Conservation (phyloP, 495 filamentous ascomycete species). For the Hypoxylon fuscum region DNA sequence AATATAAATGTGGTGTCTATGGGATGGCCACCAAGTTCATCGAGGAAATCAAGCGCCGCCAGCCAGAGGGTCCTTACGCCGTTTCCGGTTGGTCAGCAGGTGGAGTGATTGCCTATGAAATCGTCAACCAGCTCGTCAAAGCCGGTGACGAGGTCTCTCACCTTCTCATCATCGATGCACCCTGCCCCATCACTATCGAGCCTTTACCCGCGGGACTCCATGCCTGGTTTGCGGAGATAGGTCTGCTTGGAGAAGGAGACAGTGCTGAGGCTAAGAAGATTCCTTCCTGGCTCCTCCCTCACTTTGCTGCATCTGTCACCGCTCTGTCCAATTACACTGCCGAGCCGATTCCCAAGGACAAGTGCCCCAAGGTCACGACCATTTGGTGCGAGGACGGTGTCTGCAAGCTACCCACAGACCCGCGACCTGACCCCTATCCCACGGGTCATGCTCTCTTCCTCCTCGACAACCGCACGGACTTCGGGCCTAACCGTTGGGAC, state of each 20-base stretch:
- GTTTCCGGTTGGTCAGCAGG: slow-evolving; percentile 86
- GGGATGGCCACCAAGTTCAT: slow-evolving; percentile 67
- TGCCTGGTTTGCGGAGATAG: slow-evolving; percentile 79
- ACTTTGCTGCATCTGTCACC: slow-evolving; percentile 80
- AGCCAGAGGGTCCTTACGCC: slow-evolving; percentile 72
- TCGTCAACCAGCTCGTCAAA: slow-evolving; percentile 73
- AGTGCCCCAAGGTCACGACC: slow-evolving; percentile 70
- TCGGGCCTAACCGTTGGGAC: slow-evolving; percentile 83
- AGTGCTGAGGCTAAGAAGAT: slow-evolving; percentile 60
- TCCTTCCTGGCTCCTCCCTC: slow-evolving; percentile 82
- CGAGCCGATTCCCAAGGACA: slow-evolving; percentile 58
- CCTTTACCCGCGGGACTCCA: slow-evolving; percentile 80
- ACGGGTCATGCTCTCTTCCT: slow-evolving; percentile 81
- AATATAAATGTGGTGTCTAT: slow-evolving; percentile 64
- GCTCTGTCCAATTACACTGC: slow-evolving; percentile 77
- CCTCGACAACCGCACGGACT: slow-evolving; percentile 78
- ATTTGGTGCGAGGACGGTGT: slow-evolving; percentile 88
- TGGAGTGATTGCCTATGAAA: slow-evolving; percentile 88
- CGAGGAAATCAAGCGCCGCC: slow-evolving; percentile 68
- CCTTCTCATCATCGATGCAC: slow-evolving; percentile 84
- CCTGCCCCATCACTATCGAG: slow-evolving; percentile 79
- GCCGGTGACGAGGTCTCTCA: slow-evolving; percentile 74
- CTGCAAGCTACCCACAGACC: slow-evolving; percentile 73
- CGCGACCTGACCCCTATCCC: slow-evolving; percentile 72
- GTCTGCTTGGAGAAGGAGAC: slow-evolving; percentile 75